A percentile compares a stretch with the other conserved stretches of the same genome.
These are phyloP conservation scores for Solanum stenotomum DNA, from an alignment of 257 asterid species.

Conservation along the genomic window DNA sequence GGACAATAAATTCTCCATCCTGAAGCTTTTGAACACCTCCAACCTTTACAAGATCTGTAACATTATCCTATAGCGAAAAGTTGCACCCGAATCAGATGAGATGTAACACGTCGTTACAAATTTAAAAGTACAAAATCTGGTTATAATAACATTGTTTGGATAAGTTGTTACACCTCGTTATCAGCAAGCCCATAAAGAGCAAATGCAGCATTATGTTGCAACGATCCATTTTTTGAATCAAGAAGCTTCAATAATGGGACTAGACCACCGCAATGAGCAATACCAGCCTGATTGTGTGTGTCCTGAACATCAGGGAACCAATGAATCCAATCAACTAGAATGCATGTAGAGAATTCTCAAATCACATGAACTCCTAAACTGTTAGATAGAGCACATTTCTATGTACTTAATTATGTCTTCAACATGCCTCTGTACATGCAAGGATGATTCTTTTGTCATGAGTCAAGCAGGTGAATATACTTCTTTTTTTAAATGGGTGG, in stretches of 20 bases:
- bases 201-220: constrained; percentile 98
- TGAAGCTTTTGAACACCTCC: constrained; percentile 97
- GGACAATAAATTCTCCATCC: constrained; percentile 96
- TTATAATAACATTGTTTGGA: not conserved
- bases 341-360: not conserved
- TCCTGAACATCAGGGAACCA: constrained; percentile 38
- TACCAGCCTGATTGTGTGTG: constrained; percentile 96
- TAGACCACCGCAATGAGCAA: constrained; percentile 91
- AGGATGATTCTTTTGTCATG: not conserved
- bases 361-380: not conserved
- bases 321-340: not conserved
- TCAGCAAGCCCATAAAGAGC: constrained; percentile 99
- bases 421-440: not conserved
- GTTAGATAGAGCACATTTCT: not conserved
- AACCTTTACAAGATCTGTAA: constrained; percentile 79
- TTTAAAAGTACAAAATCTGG: not conserved
- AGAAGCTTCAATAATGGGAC: constrained; percentile 79
- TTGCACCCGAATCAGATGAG: not conserved
- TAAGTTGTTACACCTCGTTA: constrained; percentile 56
- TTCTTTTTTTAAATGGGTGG: not conserved
- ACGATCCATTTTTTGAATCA: constrained; percentile 86
- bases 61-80: constrained; percentile 69
- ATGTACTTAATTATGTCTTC: not conserved
- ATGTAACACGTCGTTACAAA: not conserved
- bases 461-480: not conserved